These are phyloP conservation scores for Cercophora scortea DNA, from an alignment of 495 filamentous ascomycete genomes.

Conservation along the genomic window DNA sequence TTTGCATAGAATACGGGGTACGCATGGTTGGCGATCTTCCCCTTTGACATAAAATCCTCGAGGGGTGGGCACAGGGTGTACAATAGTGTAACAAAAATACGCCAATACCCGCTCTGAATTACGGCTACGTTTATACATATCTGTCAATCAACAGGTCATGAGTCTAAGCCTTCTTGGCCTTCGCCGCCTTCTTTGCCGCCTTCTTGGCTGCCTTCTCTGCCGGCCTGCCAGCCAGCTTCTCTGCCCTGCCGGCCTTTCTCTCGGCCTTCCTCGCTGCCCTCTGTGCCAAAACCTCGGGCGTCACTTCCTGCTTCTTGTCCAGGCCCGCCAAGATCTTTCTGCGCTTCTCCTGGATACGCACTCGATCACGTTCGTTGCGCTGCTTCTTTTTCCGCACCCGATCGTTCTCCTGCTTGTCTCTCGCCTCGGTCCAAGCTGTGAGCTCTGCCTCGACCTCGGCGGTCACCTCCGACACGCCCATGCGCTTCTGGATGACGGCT, in stretches of 20 bases:
- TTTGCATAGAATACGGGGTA: too few relatives aligned
- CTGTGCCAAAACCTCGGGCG: background rate
- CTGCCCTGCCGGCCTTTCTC: background rate
- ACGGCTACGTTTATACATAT: too few relatives aligned
- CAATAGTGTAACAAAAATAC: too few relatives aligned
- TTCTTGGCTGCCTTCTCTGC: background rate
- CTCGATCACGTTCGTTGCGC: background rate
- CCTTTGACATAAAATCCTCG: too few relatives aligned
- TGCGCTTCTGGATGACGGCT: slow-evolving; percentile 9
- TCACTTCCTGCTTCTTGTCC: background rate
- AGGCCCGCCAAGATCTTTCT: background rate
- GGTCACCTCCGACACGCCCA: slow-evolving; percentile 6
- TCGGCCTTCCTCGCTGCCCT: background rate
- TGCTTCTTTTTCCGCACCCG: slow-evolving; percentile 1
- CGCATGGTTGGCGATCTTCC: too few relatives aligned
- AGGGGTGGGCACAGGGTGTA: too few relatives aligned
- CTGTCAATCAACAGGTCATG: too few relatives aligned
- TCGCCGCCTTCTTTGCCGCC: background rate
- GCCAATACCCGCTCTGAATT: too few relatives aligned
- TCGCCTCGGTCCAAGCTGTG: slow-evolving; percentile 6
- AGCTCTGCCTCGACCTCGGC: slow-evolving; percentile 13
- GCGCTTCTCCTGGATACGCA: background rate
- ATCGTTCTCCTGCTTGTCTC: background rate
- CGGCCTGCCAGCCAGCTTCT: background rate
- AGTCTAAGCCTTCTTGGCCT: background rate